Conservation (phyloP, 31 red algal genomes). For the Porphyra umbilicalis region DNA sequence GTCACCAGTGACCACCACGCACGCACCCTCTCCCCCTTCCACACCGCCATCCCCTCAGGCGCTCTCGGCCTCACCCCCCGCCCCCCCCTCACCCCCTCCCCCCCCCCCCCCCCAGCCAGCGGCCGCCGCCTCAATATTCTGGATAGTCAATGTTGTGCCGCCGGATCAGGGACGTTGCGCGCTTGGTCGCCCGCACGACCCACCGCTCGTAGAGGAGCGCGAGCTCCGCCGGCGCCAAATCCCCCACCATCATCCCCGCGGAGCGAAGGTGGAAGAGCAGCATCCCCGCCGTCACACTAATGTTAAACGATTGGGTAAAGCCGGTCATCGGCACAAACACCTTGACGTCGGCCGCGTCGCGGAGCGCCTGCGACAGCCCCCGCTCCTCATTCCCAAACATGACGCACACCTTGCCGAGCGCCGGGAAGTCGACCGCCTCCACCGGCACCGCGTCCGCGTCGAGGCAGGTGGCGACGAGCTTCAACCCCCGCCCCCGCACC, state of each 20-base stretch:
- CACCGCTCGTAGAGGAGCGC: constrained; percentile 67
- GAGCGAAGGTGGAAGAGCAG: constrained; percentile 68
- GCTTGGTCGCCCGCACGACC: constrained; percentile 73
- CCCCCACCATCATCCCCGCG: constrained; percentile 50
- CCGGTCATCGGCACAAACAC: constrained; percentile 88
- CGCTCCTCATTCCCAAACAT: constrained; percentile 96
- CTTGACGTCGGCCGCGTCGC: constrained; percentile 56
- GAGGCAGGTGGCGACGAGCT: constrained; percentile 75
- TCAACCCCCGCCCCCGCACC: constrained; percentile 58
- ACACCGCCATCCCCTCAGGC: too few relatives aligned
- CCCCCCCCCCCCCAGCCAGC: too few relatives aligned
- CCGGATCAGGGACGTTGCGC: constrained; percentile 43
- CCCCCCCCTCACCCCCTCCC: too few relatives aligned
- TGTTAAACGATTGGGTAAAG: constrained; percentile 90
- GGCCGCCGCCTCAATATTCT: too few relatives aligned
- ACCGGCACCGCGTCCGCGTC: constrained; percentile 71
- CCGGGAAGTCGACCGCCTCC: constrained; percentile 51
- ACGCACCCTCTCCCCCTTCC: too few relatives aligned
- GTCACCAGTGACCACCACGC: too few relatives aligned
- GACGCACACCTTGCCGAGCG: constrained; percentile 68
- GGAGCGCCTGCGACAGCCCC: constrained; percentile 67
- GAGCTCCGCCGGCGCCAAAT: constrained; percentile 53
- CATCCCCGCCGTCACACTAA: constrained; percentile 71
- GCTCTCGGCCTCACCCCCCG: too few relatives aligned
- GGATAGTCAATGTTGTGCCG: constrained; percentile 62